phyloP scores from a whole-genome alignment of 1,139 yeast species.

The Candida smagusa region DNA sequence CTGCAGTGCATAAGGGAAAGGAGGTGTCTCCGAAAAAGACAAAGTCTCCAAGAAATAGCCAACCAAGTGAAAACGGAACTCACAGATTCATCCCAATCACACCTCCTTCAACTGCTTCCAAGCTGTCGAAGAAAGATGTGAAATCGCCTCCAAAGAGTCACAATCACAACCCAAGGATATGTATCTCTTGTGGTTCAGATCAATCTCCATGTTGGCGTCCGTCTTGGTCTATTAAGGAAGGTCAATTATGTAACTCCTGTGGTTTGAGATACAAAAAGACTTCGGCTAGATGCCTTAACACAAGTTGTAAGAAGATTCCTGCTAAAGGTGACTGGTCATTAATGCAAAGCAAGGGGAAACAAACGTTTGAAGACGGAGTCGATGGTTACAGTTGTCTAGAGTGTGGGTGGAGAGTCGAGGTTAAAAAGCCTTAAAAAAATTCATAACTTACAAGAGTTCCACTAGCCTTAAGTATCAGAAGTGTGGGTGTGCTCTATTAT shows the following conservation, averaged over 20 bases:
- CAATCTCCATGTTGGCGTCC: slow-evolving; percentile 99
- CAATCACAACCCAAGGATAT: slow-evolving; percentile 47
- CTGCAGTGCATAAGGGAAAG: too few species aligned
- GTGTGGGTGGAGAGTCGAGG: slow-evolving; percentile 55
- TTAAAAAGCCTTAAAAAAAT: slow-evolving; percentile 16
- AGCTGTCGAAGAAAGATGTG: slow-evolving; percentile 26
- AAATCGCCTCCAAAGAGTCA: slow-evolving; percentile 36
- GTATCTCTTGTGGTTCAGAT: slow-evolving; percentile 88
- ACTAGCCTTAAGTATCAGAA: too few species aligned
- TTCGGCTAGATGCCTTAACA: slow-evolving; percentile 80
- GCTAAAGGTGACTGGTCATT: slow-evolving; percentile 94
- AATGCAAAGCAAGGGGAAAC: slow-evolving; percentile 70
- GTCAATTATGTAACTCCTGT: slow-evolving; percentile 94
- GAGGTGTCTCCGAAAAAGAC: too few species aligned
- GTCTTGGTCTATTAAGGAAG: slow-evolving; percentile 84
- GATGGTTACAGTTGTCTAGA: slow-evolving; percentile 61
- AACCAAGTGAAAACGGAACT: slow-evolving; percentile 2
- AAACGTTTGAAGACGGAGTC: slow-evolving; percentile 39
- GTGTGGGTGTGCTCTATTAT: neutral
- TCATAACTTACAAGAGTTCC: too few species aligned
- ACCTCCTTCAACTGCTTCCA: slow-evolving; percentile 37
- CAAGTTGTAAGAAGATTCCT: slow-evolving; percentile 79
- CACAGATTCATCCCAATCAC: slow-evolving; percentile 43
- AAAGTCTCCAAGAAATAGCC: too few species aligned
- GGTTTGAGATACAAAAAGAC: slow-evolving; percentile 94